Conservation (phyloP, 352 stramenopile genomes). For the Phytophthora sp. region DNA sequence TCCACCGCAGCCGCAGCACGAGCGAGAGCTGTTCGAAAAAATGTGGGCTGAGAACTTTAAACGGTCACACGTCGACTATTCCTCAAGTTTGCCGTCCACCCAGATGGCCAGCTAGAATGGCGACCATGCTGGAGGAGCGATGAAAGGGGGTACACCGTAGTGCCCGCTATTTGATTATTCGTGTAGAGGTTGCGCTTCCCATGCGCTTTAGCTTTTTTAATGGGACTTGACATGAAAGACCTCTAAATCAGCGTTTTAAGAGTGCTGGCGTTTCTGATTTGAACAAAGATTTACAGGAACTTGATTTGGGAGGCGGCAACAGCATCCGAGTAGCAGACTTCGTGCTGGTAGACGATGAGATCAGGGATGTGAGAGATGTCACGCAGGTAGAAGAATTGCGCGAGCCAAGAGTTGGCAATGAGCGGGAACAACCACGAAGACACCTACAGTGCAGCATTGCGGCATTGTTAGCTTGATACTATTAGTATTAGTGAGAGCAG, state of each 20-base stretch:
- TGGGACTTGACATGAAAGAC: conserved; percentile 27
- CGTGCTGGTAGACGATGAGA: conserved; percentile 80
- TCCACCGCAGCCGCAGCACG: conserved; percentile 93
- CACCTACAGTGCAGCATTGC: conserved; percentile 29
- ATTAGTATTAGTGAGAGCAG: not conserved
- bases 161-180: conserved; percentile 41
- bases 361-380: conserved; percentile 81
- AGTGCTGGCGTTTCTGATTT: not conserved
- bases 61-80: conserved; percentile 84
- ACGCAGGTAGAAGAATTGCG: conserved; percentile 67
- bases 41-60: conserved; percentile 98
- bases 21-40: conserved; percentile 96
- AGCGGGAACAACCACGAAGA: conserved; percentile 61
- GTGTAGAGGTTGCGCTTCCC: conserved; percentile 27
- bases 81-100: conserved; percentile 14
- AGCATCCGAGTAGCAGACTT: conserved; percentile 45
- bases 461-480: not conserved
- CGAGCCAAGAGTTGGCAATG: conserved; percentile 47
- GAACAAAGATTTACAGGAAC: conserved; percentile 10
- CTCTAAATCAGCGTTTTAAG: conserved; percentile 12
- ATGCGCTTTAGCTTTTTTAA: conserved; percentile 31
- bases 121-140: conserved; percentile 5
- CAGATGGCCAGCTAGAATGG: conserved; percentile 32
- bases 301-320: conserved; percentile 15
- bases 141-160: conserved; percentile 20